Conservation (phyloP, 139 green algal species). For the Chlorella sp. region DNA sequence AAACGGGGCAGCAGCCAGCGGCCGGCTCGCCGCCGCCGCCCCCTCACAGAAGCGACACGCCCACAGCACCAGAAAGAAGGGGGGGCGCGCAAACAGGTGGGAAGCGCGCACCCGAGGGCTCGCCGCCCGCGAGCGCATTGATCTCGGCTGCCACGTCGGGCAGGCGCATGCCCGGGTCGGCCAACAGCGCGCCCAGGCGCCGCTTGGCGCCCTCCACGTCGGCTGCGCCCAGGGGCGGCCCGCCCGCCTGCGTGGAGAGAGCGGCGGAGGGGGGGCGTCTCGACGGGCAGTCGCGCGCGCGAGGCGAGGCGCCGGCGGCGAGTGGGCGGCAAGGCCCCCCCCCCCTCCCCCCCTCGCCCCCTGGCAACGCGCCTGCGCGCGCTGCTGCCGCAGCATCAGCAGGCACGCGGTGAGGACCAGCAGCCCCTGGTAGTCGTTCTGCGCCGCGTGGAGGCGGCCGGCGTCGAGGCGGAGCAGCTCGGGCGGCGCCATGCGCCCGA, state of each 20-base stretch:
- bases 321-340: no score
- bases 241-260: no score
- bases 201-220: constrained; percentile 31
- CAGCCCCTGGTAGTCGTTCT: constrained; percentile 73
- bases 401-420: constrained; percentile 66
- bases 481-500: constrained; percentile 41
- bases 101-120: not conserved
- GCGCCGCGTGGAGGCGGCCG: constrained; percentile 55
- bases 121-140: constrained; percentile 6
- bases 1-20: not conserved
- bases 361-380: no score
- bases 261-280: no score
- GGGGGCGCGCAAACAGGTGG: not conserved
- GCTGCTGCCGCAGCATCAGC: constrained; percentile 60
- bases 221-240: not conserved
- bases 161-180: constrained; percentile 64
- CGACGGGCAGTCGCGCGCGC: no score
- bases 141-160: constrained; percentile 61
- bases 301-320: no score
- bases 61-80: not conserved
- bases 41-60: not conserved
- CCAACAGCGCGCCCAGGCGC: constrained; percentile 63
- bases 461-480: constrained; percentile 69
- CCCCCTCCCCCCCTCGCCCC: no score
- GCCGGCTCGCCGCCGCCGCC: not conserved